Conservation (phyloP, 1,284 basidiomycete species). For the Trichosporon coremiiforme region DNA sequence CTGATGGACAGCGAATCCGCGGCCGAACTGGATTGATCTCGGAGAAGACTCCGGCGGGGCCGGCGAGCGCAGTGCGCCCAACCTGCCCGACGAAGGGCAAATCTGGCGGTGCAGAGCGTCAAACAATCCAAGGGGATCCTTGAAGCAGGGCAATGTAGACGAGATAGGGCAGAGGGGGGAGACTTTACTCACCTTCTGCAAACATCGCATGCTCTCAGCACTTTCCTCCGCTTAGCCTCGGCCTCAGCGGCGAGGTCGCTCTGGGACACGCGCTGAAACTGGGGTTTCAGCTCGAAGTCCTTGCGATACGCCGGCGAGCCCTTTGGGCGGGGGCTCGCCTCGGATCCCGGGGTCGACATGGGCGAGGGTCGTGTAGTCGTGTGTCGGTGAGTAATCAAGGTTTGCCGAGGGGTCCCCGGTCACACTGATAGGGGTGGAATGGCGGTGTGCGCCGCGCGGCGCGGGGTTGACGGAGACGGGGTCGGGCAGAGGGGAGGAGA, state of each 20-base stretch:
- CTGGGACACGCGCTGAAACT: conserved; percentile 19
- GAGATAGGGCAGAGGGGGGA: not conserved
- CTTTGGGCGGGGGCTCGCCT: conserved; percentile 6
- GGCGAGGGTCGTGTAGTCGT: not conserved
- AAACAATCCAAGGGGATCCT: no score
- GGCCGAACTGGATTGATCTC: no score
- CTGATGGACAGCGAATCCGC: no score
- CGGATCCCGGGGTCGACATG: conserved; percentile 20
- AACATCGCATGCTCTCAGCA: conserved; percentile 55
- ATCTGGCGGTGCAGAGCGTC: no score
- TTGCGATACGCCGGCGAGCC: conserved; percentile 7
- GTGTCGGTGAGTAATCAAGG: no score
- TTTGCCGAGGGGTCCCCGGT: not conserved
- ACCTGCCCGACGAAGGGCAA: no score
- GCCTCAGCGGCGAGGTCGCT: conserved; percentile 33
- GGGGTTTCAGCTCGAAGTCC: conserved; percentile 3
- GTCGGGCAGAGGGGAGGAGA: no score
- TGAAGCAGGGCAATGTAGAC: no score
- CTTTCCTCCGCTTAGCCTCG: conserved; percentile 35
- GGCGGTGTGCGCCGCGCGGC: not conserved
- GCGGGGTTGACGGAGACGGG: not conserved
- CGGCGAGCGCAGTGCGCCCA: no score
- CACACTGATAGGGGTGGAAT: not conserved
- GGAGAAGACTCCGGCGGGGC: no score
- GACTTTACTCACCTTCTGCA: conserved; percentile 43